Evolutionary conservation across 208 protist genomes (phyloP).

Genomic region (Leishmania tropica): DNA sequence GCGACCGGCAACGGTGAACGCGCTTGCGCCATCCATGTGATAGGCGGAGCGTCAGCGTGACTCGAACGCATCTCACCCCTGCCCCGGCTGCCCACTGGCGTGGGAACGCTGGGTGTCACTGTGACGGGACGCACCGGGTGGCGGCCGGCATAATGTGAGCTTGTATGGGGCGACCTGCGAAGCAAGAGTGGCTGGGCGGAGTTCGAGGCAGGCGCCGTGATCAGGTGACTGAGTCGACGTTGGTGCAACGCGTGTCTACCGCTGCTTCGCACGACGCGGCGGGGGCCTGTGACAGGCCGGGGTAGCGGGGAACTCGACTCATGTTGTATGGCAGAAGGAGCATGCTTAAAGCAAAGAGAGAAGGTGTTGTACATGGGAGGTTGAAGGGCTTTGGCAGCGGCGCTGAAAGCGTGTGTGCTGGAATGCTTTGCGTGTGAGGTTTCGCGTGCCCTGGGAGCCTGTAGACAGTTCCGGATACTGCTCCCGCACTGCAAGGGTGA

Average conservation of each 20-base stretch:
- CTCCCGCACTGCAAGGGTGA: not conserved
- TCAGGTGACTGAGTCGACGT: not conserved
- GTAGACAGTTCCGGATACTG: not conserved
- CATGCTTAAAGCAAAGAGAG: not conserved
- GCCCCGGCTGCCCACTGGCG: not conserved
- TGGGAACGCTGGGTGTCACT: not conserved
- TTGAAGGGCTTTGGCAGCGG: not conserved
- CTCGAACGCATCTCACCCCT: not conserved
- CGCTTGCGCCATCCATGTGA: not conserved
- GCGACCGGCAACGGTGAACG: not conserved
- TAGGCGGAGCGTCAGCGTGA: not conserved
- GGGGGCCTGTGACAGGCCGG: not conserved
- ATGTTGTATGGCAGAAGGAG: not conserved
- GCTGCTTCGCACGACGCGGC: not conserved
- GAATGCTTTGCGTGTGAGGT: not conserved
- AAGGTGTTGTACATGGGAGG: too few species aligned
- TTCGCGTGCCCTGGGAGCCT: not conserved
- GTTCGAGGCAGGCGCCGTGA: not conserved
- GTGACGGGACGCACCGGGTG: not conserved
- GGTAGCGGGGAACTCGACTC: not conserved
- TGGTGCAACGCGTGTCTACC: not conserved
- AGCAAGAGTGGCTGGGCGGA: not conserved
- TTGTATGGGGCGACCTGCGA: not conserved
- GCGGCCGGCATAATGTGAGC: not conserved
- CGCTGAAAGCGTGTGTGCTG: not conserved